Percentiles rank a stretch among this genome's conserved stretches.
These are phyloP conservation scores for Aspergillus steynii DNA, from an alignment of 495 filamentous ascomycete species.

Conservation along the genomic window DNA sequence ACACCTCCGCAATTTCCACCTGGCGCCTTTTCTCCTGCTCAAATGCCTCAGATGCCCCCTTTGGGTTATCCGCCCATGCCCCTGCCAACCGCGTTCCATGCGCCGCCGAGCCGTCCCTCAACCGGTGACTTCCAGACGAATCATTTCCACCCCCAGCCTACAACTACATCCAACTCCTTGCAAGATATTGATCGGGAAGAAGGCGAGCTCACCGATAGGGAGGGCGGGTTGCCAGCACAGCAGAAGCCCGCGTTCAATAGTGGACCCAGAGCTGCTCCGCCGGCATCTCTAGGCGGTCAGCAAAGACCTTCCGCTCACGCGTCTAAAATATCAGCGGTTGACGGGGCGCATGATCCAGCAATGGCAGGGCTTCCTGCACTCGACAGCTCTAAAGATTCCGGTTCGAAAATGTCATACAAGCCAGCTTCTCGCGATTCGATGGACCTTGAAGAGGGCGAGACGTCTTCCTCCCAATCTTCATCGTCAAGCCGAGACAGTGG, in stretches of 20 bases:
- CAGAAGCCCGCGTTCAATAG: not conserved
- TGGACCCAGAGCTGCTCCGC: not conserved
- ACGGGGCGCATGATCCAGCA: not conserved
- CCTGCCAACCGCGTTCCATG: constrained; percentile 20
- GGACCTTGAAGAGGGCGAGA: constrained; percentile 34
- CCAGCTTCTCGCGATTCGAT: constrained; percentile 7
- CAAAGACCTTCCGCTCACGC: too few relatives aligned
- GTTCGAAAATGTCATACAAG: not conserved
- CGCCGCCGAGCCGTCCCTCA: constrained; percentile 10
- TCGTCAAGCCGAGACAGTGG: constrained; percentile 32
- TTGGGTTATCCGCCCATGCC: constrained; percentile 27
- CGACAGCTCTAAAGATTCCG: not conserved
- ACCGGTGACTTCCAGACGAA: constrained; percentile 13
- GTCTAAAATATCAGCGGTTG: not conserved
- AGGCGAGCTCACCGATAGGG: constrained; percentile 71
- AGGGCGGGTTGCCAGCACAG: constrained; percentile 38
- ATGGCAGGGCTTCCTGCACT: not conserved
- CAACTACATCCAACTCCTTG: constrained; percentile 7
- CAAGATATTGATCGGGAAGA: constrained; percentile 56
- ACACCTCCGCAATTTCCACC: constrained; percentile 29
- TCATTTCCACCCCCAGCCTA: constrained; percentile 8
- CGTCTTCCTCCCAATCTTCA: constrained; percentile 28
- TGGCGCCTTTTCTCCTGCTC: constrained; percentile 27
- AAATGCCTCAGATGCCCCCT: constrained; percentile 30
- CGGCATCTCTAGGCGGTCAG: not conserved